Conservation (phyloP, 805 yeast genomes). For the Candida nanaspora region DNA sequence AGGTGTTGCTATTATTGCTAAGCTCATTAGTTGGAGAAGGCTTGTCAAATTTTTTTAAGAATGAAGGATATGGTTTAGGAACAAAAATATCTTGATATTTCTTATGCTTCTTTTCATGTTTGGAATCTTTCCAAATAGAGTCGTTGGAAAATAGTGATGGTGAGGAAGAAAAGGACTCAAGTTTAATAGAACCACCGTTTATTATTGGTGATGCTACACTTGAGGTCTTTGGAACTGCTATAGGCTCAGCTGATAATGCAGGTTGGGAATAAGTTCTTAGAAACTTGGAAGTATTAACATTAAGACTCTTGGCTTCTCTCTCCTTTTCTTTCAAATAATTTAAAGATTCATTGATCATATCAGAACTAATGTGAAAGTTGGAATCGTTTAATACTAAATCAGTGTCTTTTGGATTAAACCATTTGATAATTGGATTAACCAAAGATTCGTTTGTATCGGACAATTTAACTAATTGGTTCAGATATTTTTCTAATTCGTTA, state of each 20-base stretch:
- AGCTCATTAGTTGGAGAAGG: background rate
- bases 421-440: background rate
- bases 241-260: too few species aligned
- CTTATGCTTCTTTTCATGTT: background rate
- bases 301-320: background rate
- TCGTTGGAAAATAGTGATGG: background rate
- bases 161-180: background rate
- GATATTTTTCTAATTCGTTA: background rate
- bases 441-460: background rate
- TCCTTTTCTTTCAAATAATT: background rate
- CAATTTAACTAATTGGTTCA: background rate
- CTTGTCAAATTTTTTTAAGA: background rate
- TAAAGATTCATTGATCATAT: background rate
- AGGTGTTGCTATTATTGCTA: background rate
- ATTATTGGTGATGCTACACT: too few species aligned
- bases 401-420: background rate
- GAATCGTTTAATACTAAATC: background rate
- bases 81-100: conserved; percentile 1
- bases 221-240: too few species aligned
- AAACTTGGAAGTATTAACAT: background rate
- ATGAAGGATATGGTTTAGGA: conserved; percentile 1
- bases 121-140: background rate
- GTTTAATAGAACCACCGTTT: too few species aligned
- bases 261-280: too few species aligned
- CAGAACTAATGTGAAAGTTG: background rate